Percentiles rank a stretch among this genome's conserved stretches.
These are phyloP conservation scores for Populus euphratica DNA, from an alignment of 345 rosid genomes.

Conservation along the genomic window DNA sequence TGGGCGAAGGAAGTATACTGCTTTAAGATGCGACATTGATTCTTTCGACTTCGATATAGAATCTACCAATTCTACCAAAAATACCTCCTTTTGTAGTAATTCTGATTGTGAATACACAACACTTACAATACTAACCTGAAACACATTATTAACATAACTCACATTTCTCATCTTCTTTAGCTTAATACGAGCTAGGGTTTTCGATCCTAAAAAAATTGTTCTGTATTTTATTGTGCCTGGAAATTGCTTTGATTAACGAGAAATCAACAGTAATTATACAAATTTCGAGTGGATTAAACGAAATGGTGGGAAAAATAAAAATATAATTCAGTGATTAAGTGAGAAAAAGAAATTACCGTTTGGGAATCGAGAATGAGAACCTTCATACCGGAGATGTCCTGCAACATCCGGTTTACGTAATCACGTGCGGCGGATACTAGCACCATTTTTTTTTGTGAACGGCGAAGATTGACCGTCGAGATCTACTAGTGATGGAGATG, in stretches of 20 bases:
- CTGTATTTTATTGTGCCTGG: neutral
- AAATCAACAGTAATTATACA: neutral
- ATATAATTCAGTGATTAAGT: neutral
- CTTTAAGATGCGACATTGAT: constrained; percentile 93
- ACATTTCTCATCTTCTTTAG: neutral
- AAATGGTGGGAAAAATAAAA: neutral
- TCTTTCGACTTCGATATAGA: constrained; percentile 77
- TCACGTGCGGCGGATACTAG: constrained; percentile 77
- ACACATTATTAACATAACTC: constrained; percentile 5
- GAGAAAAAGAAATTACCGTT: constrained; percentile 48
- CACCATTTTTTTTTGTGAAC: constrained; percentile 56
- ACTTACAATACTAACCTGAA: constrained; percentile 85
- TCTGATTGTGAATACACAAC: constrained; percentile 93
- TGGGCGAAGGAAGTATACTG: constrained; percentile 85
- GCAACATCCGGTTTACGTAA: constrained; percentile 89
- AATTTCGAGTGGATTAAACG: neutral
- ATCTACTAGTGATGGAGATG: constrained; percentile 8
- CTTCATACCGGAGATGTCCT: constrained; percentile 98
- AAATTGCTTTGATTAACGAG: neutral
- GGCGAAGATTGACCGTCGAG: constrained; percentile 5
- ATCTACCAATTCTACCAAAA: constrained; percentile 84
- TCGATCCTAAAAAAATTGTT: neutral
- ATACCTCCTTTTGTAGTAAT: constrained; percentile 91
- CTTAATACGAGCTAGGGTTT: neutral
- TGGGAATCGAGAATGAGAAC: constrained; percentile 96